phyloP scores from a whole-genome alignment of 1,284 basidiomycete genomes.

The Moesziomyces sp. region DNA sequence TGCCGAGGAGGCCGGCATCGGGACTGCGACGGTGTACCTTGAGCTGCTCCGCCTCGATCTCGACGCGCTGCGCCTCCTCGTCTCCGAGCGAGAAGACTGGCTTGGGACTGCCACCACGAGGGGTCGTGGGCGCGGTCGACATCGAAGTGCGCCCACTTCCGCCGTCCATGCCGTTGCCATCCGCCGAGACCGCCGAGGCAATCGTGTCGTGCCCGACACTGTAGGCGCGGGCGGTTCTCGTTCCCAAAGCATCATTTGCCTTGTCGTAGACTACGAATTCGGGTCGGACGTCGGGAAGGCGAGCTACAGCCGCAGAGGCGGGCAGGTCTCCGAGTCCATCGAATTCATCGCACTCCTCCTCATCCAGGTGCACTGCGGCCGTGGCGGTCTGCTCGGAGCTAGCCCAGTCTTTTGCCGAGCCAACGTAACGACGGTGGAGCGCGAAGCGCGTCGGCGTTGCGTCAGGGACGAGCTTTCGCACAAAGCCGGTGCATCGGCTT shows the following conservation, averaged over 20 bases:
- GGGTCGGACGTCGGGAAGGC: constrained; percentile 21
- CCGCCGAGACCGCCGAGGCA: not conserved
- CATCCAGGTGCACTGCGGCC: constrained; percentile 56
- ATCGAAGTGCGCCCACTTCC: constrained; percentile 14
- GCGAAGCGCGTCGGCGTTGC: constrained; percentile 69
- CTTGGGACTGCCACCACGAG: constrained; percentile 15
- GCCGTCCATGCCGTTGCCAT: not conserved
- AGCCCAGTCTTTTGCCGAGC: constrained; percentile 4
- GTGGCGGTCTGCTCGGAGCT: not conserved
- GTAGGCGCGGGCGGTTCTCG: constrained; percentile 4
- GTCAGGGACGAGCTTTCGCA: constrained; percentile 69
- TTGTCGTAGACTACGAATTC: constrained; percentile 16
- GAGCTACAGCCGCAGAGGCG: constrained; percentile 27
- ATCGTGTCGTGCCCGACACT: constrained; percentile 25
- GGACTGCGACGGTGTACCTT: constrained; percentile 8
- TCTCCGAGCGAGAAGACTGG: constrained; percentile 30
- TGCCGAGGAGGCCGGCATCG: constrained; percentile 1
- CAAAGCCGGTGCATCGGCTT: constrained; percentile 69
- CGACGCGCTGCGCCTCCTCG: constrained; percentile 38
- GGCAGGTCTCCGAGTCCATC: constrained; percentile 66
- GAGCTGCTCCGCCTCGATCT: constrained; percentile 32
- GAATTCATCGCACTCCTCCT: constrained; percentile 66
- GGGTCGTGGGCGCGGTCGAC: constrained; percentile 34
- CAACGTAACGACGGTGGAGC: constrained; percentile 57
- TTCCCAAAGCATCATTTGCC: not conserved